phyloP scores from a whole-genome alignment of 495 filamentous ascomycete species.

The Annulohypoxylon moriforme region DNA sequence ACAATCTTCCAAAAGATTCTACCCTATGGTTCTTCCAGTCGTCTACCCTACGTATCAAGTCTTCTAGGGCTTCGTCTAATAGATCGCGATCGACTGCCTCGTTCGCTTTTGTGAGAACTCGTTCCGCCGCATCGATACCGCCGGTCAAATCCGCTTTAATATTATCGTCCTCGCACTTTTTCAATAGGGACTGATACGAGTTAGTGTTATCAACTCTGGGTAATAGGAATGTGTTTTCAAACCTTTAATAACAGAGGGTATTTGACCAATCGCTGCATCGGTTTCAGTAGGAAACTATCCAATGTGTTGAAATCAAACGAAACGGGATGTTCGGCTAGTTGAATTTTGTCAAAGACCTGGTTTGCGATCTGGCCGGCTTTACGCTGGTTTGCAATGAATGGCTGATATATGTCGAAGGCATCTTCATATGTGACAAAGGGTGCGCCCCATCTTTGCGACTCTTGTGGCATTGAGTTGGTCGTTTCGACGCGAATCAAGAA shows the following conservation, averaged over 20 bases:
- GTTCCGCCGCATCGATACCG: slow-evolving; percentile 80
- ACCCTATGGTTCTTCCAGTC: slow-evolving; percentile 96
- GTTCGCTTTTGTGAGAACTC: slow-evolving; percentile 84
- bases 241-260: slow-evolving; percentile 92
- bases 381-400: slow-evolving; percentile 94
- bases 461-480: slow-evolving; percentile 82
- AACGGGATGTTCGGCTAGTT: slow-evolving; percentile 63
- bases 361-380: slow-evolving; percentile 72
- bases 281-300: slow-evolving; percentile 92
- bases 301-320: slow-evolving; percentile 71
- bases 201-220: slow-evolving; percentile 5
- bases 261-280: slow-evolving; percentile 93
- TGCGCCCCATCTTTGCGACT: slow-evolving; percentile 89
- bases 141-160: slow-evolving; percentile 73
- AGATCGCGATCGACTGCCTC: slow-evolving; percentile 90
- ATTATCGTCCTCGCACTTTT: slow-evolving; percentile 78
- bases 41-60: slow-evolving; percentile 86
- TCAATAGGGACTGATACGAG: slow-evolving; percentile 76
- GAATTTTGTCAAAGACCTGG: slow-evolving; percentile 71
- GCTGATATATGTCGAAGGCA: slow-evolving; percentile 89
- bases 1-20: slow-evolving; percentile 87
- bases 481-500: slow-evolving; percentile 97
- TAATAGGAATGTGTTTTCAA: slow-evolving; percentile 41
- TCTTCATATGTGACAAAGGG: slow-evolving; percentile 82
- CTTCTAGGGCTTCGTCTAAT: slow-evolving; percentile 79